Evolutionary conservation across 169 alveolate species (phyloP), one percentile per base, ranked within the genome.

Genomic region (Cyclospora cayetanensis): DNA sequence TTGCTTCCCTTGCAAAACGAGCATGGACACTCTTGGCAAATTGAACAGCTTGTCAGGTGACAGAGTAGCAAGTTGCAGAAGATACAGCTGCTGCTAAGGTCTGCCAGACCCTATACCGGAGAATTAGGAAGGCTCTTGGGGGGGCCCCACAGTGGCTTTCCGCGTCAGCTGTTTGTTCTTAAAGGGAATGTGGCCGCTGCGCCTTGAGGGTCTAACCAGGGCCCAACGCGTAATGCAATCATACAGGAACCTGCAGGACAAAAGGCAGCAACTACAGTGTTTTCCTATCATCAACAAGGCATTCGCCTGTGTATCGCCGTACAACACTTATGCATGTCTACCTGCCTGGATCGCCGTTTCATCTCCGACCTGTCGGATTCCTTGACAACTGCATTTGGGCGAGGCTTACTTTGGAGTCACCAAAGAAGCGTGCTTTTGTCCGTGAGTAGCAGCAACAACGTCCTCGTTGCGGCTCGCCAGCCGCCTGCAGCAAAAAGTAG

Each of bases 241-340:
- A 12, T 68, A 68, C 50, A 68, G 52, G 35, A 68, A 72, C 63
- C 84, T 39, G 84, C 84, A 72, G 84, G 63, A 72, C 63, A 34
- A 72, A 60, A 53, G 41, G 84, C 63, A 72, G 84, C 84, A 72
- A 42, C 63, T 39, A 37, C 84, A 72, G 63, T n/a, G n/a, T n/a
- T n/a, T n/a, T n/a, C n/a, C n/a, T n/a, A n/a, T n/a, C n/a, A n/a
- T n/a, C n/a, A n/a, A n/a, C n/a, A n/a, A n/a, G n/a, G n/a, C n/a
- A n/a, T n/a, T n/a, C n/a, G n/a, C n/a, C n/a, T n/a, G n/a, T n/a
- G n/a, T n/a, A n/a, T n/a, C n/a, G n/a, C n/a, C n/a, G n/a, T n/a
- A n/a, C n/a, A n/a, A n/a, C n/a, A n/a, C n/a, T n/a, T n/a, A n/a
- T n/a, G n/a, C n/a, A n/a, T n/a, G n/a, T n/a, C n/a, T n/a, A n/a